Conservation (phyloP, 306 rosid species). For the Leucaena leucocephala region DNA sequence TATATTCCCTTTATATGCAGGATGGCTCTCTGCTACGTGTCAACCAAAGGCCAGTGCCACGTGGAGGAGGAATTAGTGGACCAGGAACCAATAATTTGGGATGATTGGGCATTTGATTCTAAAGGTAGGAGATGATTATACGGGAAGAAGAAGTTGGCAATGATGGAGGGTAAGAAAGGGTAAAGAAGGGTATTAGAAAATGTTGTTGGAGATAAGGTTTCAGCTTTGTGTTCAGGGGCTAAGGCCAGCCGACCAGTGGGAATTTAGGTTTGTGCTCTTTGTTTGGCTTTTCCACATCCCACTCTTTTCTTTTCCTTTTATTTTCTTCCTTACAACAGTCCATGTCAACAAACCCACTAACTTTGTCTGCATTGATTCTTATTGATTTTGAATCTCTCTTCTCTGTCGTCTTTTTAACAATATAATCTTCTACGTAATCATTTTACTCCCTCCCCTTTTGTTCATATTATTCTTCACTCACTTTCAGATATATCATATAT, state of each 20-base stretch:
- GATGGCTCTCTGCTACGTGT: background rate
- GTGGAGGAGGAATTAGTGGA: slow-evolving; percentile 24
- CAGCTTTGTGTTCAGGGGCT: slow-evolving; percentile 62
- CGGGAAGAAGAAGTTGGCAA: slow-evolving; percentile 20
- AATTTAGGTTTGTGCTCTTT: slow-evolving; percentile 51
- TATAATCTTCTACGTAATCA: slow-evolving; percentile 36
- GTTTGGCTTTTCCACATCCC: slow-evolving; percentile 60
- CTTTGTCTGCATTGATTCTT: slow-evolving; percentile 43
- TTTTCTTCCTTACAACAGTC: slow-evolving; percentile 44
- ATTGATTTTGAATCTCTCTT: slow-evolving; percentile 27
- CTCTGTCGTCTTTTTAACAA: background rate
- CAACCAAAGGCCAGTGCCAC: slow-evolving; percentile 25
- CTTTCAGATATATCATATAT: no score
- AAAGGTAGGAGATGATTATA: slow-evolving; percentile 41
- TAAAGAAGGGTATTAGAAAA: slow-evolving; percentile 1
- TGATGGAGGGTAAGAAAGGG: slow-evolving; percentile 12
- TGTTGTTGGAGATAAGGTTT: slow-evolving; percentile 77
- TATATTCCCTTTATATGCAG: slow-evolving; percentile 29
- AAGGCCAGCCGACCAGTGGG: slow-evolving; percentile 59
- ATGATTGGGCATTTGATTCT: slow-evolving; percentile 68
- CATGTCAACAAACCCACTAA: slow-evolving; percentile 52
- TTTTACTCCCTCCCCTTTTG: background rate
- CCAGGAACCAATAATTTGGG: slow-evolving; percentile 62
- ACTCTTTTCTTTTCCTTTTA: slow-evolving; percentile 1
- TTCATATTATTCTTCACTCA: background rate